Conservation (phyloP, 31 red algal genomes). For the Odonthalia washingtoniensis region DNA sequence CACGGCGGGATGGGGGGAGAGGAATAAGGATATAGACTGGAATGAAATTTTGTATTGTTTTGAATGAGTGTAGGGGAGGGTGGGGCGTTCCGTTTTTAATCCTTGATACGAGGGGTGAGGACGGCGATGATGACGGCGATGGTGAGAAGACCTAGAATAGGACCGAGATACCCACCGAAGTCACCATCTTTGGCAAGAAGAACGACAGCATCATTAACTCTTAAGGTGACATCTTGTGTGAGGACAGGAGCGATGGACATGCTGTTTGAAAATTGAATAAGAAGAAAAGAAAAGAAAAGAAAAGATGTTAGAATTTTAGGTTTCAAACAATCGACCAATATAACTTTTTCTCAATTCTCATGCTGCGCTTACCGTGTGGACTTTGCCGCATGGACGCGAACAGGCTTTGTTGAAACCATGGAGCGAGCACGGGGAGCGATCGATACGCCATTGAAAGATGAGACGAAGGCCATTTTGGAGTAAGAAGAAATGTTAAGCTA, state of each 20-base stretch:
- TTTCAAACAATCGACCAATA: too few species aligned
- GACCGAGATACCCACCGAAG: slow-evolving; percentile 82
- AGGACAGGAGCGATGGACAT: slow-evolving; percentile 55
- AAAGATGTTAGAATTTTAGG: background rate
- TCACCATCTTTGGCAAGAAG: slow-evolving; percentile 63
- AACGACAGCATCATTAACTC: slow-evolving; percentile 27
- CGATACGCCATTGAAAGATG: slow-evolving; percentile 55
- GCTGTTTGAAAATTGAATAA: slow-evolving; percentile 19
- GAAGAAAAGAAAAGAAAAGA: slow-evolving; percentile 8
- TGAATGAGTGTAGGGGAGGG: too few species aligned
- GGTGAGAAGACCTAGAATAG: slow-evolving; percentile 73
- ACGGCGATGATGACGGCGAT: slow-evolving; percentile 86
- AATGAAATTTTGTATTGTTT: too few species aligned
- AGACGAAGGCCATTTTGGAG: slow-evolving; percentile 69
- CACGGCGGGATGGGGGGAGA: too few species aligned
- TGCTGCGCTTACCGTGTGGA: slow-evolving; percentile 69
- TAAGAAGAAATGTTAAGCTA: too few species aligned
- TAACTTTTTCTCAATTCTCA: too few species aligned
- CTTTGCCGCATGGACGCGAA: slow-evolving; percentile 36
- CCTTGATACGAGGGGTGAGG: slow-evolving; percentile 85
- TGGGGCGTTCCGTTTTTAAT: too few species aligned
- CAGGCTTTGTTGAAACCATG: slow-evolving; percentile 47
- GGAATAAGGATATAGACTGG: too few species aligned
- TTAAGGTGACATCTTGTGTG: slow-evolving; percentile 31
- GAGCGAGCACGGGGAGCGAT: slow-evolving; percentile 41